A percentile compares a stretch with the other conserved stretches of the same genome.
phyloP scores from a whole-genome alignment of 2,329 filamentous ascomycete species.

The Huntiella moniliformis region DNA sequence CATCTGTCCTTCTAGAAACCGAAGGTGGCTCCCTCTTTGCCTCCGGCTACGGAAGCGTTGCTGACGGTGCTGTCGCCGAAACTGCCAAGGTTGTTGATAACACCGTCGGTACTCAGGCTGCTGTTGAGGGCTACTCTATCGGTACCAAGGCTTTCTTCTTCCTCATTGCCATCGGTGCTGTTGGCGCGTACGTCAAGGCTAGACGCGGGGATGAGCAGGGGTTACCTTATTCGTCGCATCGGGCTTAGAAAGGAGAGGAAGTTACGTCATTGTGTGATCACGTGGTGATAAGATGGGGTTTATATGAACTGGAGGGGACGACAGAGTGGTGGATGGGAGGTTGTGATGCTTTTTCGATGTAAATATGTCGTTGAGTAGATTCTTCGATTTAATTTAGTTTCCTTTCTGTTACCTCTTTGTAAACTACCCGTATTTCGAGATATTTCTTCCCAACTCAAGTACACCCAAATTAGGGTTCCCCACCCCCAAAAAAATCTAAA shows the following conservation, averaged over 20 bases:
- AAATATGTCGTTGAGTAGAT: too few species aligned
- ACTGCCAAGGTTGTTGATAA: slow-evolving; percentile 6
- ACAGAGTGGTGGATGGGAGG: too few species aligned
- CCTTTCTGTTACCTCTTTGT: neutral
- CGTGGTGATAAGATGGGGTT: slow-evolving; percentile 6
- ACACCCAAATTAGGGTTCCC: neutral
- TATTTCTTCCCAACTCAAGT: neutral
- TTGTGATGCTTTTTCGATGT: too few species aligned
- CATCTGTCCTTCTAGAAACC: slow-evolving; percentile 1
- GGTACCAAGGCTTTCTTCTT: slow-evolving; percentile 10
- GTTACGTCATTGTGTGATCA: slow-evolving; percentile 1
- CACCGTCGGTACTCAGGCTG: slow-evolving; percentile 1
- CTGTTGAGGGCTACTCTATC: slow-evolving; percentile 7
- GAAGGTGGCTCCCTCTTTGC: slow-evolving; percentile 11
- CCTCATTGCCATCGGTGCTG: slow-evolving; percentile 9
- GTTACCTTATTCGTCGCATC: slow-evolving; percentile 5
- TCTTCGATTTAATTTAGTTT: too few species aligned
- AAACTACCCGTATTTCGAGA: neutral
- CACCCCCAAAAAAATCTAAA: slow-evolving; percentile 2
- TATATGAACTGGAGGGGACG: neutral
- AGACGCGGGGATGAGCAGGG: slow-evolving; percentile 5
- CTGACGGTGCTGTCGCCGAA: slow-evolving; percentile 11
- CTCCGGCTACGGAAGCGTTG: slow-evolving; percentile 7
- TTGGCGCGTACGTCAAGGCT: slow-evolving; percentile 8
- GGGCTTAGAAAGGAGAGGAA: neutral